These are phyloP conservation scores for Exobasidium cylindrosporum DNA, from an alignment of 1,284 basidiomycete species.

Conservation along the genomic window DNA sequence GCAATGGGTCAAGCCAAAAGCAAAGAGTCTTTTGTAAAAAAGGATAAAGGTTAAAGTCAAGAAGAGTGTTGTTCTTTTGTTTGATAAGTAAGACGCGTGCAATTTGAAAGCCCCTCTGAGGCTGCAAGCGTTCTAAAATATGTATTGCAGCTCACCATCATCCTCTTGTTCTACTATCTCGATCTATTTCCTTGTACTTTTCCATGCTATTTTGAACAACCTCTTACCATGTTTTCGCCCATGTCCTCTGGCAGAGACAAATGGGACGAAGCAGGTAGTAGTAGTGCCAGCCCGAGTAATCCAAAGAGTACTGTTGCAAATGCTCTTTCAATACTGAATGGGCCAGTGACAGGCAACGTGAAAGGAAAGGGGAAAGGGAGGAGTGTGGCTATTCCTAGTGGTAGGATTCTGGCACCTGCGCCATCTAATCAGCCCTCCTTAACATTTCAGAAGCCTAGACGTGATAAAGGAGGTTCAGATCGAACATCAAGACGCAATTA, in stretches of 20 bases:
- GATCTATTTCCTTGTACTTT: no score
- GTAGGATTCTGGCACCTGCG: not conserved
- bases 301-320: not conserved
- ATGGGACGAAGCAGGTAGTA: conserved; percentile 9
- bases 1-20: not conserved
- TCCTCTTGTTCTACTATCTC: no score
- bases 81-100: no score
- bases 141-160: no score
- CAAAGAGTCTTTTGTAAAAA: not conserved
- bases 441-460: not conserved
- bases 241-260: conserved; percentile 19
- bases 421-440: not conserved
- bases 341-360: not conserved
- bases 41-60: no score
- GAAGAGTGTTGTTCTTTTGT: no score
- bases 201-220: no score
- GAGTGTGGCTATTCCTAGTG: not conserved
- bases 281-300: no score
- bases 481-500: not conserved
- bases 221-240: conserved; percentile 17
- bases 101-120: no score
- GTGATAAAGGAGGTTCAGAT: not conserved
- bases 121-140: no score
- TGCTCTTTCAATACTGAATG: not conserved
- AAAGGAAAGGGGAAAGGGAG: not conserved